Conservation (phyloP, 2,329 filamentous ascomycete species). For the Phialophora chinensis region DNA sequence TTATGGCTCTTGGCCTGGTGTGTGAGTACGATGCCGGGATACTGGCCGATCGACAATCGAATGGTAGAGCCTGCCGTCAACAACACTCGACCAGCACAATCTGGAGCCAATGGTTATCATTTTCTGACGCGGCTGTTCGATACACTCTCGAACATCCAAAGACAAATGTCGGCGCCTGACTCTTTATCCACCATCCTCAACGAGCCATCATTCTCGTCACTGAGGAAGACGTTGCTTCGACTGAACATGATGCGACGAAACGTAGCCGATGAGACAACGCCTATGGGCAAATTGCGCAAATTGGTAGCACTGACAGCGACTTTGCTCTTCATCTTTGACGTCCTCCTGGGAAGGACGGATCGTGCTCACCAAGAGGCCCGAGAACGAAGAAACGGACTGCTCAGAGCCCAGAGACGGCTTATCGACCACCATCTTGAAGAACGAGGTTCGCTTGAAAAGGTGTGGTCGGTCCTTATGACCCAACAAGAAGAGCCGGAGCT, state of each 20-base stretch:
- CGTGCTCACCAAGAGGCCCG: conserved; percentile 6
- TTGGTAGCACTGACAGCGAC: conserved; percentile 10
- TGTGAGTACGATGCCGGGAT: conserved; percentile 24
- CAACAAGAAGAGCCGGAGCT: conserved; percentile 19
- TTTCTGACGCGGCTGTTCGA: conserved; percentile 18
- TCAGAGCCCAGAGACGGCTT: conserved; percentile 19
- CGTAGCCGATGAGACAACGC: neutral
- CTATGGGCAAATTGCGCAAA: conserved; percentile 17
- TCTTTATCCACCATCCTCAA: conserved; percentile 15
- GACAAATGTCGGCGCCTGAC: conserved; percentile 2
- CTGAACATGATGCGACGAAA: conserved; percentile 5
- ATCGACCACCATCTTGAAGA: conserved; percentile 18
- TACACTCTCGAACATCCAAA: conserved; percentile 19
- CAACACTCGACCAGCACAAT: neutral
- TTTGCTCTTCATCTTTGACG: conserved; percentile 24
- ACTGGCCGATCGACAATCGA: conserved; percentile 22
- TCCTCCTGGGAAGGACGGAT: conserved; percentile 18
- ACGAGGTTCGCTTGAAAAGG: conserved; percentile 23
- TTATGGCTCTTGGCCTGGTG: conserved; percentile 28
- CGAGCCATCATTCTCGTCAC: conserved; percentile 16
- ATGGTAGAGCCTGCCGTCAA: conserved; percentile 7
- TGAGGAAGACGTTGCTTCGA: conserved; percentile 17
- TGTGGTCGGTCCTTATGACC: conserved; percentile 26
- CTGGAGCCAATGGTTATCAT: neutral
- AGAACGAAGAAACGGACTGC: conserved; percentile 11